Evolutionary conservation across 164 flowering plant species (phyloP), one percentile per base, ranked within the genome.

Genomic region (Vitis labrusca): DNA sequence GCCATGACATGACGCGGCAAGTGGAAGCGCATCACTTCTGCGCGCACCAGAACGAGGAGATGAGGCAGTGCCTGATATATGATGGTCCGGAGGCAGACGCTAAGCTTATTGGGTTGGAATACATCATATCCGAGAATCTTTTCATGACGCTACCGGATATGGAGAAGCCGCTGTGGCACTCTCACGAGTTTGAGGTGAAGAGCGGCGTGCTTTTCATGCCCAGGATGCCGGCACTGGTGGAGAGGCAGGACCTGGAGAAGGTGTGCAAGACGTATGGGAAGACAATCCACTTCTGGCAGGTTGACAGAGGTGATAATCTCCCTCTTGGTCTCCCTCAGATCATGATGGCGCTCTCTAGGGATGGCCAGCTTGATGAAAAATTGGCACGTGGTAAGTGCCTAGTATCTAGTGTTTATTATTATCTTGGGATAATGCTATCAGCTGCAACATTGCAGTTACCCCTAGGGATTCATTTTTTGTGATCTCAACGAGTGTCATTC

Each of bases 21-120:
- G 88, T 92, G 65, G 97, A 90, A 77, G 91, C 94, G n/a, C 98
- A 94, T 83, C 98, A 94, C 80, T 94, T 50, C 74, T 94, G 98
- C 68, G 88, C 82, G 1, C 92, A 86, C 81, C 91, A 80, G 70
- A 92, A 88, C 81, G 97, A 90, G 64, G 98, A 94, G 66, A 73
- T 94, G 87, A 65, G 97, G 62, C 98, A 94, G 77, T 94, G 98
- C 73, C 83, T 94, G 12, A 89, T 94, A 71, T 94, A 86, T 78
- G 91, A 92, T 76, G 62, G 88, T 60, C 84, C 85, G 0, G 85
- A 82, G 1, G 10, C 80, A 0, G 82, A 86, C 49, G 93, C 91
- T 0, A 68, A 87, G 3, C 89, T 94, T 6, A 92, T 94, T 48
- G 97, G 98, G 8, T 1, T 94, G 2, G 98, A 91, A 78, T 94